phyloP scores from a whole-genome alignment of 2,329 filamentous ascomycete genomes.

The Cordyceps tenuipes region DNA sequence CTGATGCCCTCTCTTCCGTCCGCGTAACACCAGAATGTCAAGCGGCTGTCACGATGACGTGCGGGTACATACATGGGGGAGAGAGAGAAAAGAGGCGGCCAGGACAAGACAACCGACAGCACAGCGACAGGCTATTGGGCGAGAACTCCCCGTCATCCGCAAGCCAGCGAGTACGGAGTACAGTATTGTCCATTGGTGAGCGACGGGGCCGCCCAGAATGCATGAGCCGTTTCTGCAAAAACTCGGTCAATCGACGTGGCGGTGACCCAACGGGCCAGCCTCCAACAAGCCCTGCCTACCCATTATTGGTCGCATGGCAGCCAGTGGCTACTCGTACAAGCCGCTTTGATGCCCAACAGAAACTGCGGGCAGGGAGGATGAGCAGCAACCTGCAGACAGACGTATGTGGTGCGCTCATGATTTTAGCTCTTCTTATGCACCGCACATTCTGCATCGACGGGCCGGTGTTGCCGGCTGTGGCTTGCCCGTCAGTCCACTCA shows the following conservation, averaged over 20 bases:
- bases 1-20: not conserved
- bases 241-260: conserved; percentile 13
- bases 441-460: conserved; percentile 7
- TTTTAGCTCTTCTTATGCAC: not conserved
- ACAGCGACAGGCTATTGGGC: not conserved
- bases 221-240: conserved; percentile 7
- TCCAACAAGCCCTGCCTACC: not conserved
- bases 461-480: conserved; percentile 5
- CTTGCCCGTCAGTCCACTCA: not conserved
- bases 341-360: conserved; percentile 12
- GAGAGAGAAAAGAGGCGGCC: not conserved
- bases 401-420: conserved; percentile 2
- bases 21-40: not conserved
- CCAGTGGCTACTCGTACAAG: conserved; percentile 7
- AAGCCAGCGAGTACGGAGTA: too few relatives aligned
- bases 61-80: too few relatives aligned
- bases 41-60: not conserved
- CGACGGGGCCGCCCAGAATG: not conserved
- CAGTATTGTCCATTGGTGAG: not conserved
- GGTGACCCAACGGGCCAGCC: conserved; percentile 10
- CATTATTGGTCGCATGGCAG: conserved; percentile 3
- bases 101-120: not conserved
- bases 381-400: not conserved
- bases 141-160: not conserved
- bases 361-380: conserved; percentile 3